These are phyloP conservation scores for Ephemerocybe angulata DNA, from an alignment of 768 basidiomycete genomes.

Conservation along the genomic window DNA sequence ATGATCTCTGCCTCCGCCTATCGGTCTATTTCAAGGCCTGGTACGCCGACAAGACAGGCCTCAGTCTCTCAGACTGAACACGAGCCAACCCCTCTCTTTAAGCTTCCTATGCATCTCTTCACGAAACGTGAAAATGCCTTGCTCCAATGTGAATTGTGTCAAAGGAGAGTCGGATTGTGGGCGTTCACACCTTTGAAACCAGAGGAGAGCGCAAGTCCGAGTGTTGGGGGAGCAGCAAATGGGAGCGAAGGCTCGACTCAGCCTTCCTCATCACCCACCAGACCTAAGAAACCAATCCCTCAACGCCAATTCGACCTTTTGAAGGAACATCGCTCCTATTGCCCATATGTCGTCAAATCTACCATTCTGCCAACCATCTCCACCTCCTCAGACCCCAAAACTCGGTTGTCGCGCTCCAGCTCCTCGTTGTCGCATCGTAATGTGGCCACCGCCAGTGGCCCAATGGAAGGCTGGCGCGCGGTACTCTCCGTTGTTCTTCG, in stretches of 20 bases:
- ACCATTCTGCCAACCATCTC: conserved; percentile 46
- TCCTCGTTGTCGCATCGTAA: conserved; percentile 31
- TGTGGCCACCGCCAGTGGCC: conserved; percentile 18
- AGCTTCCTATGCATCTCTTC: conserved; percentile 23
- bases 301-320: conserved; percentile 66
- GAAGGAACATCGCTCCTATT: conserved; percentile 81
- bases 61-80: conserved; percentile 17
- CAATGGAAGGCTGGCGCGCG: conserved; percentile 77
- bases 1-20: not conserved
- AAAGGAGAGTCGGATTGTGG: conserved; percentile 79
- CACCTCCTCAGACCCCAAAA: conserved; percentile 15
- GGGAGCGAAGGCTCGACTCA: not conserved
- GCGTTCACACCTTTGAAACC: conserved; percentile 37
- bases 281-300: conserved; percentile 28
- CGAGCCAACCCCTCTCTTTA: conserved; percentile 21
- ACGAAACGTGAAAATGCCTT: conserved; percentile 47
- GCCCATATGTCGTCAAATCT: conserved; percentile 77
- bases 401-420: conserved; percentile 24
- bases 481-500: conserved; percentile 66
- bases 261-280: conserved; percentile 11
- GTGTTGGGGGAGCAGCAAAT: conserved; percentile 2
- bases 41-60: conserved; percentile 11
- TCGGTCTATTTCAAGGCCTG: conserved; percentile 4
- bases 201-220: not conserved
- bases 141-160: conserved; percentile 66